phyloP scores from a whole-genome alignment of 1,284 basidiomycete genomes.

The Rhodofomes roseus region DNA sequence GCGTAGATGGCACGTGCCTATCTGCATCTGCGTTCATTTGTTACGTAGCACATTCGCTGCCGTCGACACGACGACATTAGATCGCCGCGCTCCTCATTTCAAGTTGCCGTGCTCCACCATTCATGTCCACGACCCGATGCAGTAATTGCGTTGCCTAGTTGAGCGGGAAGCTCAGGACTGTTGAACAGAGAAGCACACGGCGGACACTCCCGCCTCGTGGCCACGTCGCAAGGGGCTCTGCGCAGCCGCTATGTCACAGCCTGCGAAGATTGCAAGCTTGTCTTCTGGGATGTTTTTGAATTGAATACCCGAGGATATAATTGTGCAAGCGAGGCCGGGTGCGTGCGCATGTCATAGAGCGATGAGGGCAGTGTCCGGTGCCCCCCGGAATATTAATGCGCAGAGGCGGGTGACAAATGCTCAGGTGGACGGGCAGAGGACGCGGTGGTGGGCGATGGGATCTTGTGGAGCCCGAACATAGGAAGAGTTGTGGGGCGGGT shows the following conservation, averaged over 20 bases:
- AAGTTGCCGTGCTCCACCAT: too few relatives aligned
- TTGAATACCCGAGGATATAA: neutral
- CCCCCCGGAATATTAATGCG: neutral
- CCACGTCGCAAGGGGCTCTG: neutral
- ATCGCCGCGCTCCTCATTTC: too few relatives aligned
- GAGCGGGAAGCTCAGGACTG: neutral
- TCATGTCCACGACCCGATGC: too few relatives aligned
- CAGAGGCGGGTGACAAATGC: neutral
- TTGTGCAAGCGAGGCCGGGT: neutral
- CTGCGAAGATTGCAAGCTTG: neutral
- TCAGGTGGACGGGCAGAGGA: neutral
- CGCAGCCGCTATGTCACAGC: neutral
- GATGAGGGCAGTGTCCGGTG: neutral
- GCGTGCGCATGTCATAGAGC: neutral
- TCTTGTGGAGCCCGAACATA: neutral
- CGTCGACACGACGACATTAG: too few relatives aligned
- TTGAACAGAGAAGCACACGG: neutral
- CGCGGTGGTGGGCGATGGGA: neutral
- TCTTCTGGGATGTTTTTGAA: neutral
- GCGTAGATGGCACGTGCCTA: too few relatives aligned
- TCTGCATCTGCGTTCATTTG: too few relatives aligned
- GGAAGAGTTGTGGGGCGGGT: neutral
- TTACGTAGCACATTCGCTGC: too few relatives aligned
- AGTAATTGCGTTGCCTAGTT: too few relatives aligned
- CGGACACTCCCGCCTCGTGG: neutral